Base-by-base conservation (phyloP, 2,329 filamentous ascomycete genomes). In the Bisporella sp. region DNA sequence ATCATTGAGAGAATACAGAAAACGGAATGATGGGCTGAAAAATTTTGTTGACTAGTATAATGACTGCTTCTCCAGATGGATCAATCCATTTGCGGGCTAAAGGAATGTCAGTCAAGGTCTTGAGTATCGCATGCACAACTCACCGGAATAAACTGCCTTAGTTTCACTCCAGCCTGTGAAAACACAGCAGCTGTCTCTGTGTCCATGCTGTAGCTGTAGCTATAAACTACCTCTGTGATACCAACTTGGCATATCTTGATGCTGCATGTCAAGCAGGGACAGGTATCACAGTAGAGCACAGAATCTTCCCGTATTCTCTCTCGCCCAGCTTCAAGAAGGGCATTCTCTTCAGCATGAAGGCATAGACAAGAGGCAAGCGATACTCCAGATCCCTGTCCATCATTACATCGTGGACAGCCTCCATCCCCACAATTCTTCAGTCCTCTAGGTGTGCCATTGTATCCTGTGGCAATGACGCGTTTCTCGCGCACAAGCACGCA, bases 161-260 rank as follows among this genome's bases (percentile, higher is more conserved):
- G 70, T 54, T 78, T 80, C 13, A 97, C 87, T 1, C 92, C 92
- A 5, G 90, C 90, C 66, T 90, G 82, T 51, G 81, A 74, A 59
- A 99, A 87, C 31, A 99, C 86, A 47, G 80, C 79, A 6, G 91
- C 89, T 37, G 89, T 87, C 67, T 89, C 82, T 40, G 74, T 79
- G 64, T 99, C 93, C 85, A 99, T 96, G 66, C 92, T 92, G 67
- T 99, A 99, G 30, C 87, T 83, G 65, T 95, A 86, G 57, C 83
- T 91, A 63, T 96, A 99, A 11, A 99, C 91, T 11, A 99, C 93
- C 73, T 99, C 93, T 41, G 81, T 82, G 58, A 99, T 96, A 13
- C 93, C 93, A 6, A 97, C 89, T 71, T 99, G 93, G 28, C 89
- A 88, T 63, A 99, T 97, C 73, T 99, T 99, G 73, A 99, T 95